Base-by-base conservation (phyloP, 371 early-diverging fungal genomes). In the Dichotomocladium elegans region DNA sequence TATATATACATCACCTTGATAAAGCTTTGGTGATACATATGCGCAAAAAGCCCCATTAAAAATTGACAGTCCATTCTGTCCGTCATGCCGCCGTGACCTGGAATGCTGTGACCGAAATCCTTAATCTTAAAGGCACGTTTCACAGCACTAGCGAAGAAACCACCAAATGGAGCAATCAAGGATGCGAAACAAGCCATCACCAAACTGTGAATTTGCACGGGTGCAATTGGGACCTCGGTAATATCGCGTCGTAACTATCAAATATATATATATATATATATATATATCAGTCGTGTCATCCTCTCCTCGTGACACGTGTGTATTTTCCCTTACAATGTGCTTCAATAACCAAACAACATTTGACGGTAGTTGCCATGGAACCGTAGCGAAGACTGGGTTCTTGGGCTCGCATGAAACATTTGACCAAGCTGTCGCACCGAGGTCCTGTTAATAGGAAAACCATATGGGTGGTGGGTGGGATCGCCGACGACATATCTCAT, bases 21-120 rank as follows among this genome's bases (percentile, higher is more conserved):
- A 60, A 97, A 97, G 49, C 88, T 87, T 52, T 85, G 82, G 59
- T 88, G 92, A 66, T 99, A 99, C 69, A 96, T 85, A 67, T 89
- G 86, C 24, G 94, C 86, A 74, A 99, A 98, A 21, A 93, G 66
- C 0, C 92, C 96, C 98, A 99, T 99, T 44, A 99, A 68, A 61
- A 99, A 92, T 79, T 99, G 99, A 66, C 94, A 92, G 58, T 97
- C 98, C 85, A 99, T 93, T 30, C 99, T 87, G 72, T 99, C 99
- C 0, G 98, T 95, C 48, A 99, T 75, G 12, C 99, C 99, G 52
- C 99, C 99, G 60, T 98, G 97, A 22, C 97, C 98, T 5, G 99
- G 99, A 61, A 99, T 99, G 35, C 89, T 87, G 52, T 94, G 87
- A n/a, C 96, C 95, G 70, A 99, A 99, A 69, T 99, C 99, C 64